These are phyloP conservation scores for Colletotrichum higginsianum DNA, from an alignment of 2,329 filamentous ascomycete species.

Conservation along the genomic window DNA sequence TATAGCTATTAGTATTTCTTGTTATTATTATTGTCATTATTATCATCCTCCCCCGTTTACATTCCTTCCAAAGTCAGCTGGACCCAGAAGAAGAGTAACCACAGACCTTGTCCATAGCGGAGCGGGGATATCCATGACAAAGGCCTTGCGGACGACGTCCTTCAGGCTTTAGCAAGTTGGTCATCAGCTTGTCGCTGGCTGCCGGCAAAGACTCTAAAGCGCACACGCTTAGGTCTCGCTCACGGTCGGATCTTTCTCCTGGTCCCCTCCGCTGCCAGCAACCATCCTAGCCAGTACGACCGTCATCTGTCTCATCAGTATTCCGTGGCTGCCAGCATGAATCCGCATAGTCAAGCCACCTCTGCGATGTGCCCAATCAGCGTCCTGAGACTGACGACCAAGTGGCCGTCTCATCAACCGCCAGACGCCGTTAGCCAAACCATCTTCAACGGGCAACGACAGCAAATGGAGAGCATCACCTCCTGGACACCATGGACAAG, in stretches of 20 bases:
- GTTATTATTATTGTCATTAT: not conserved
- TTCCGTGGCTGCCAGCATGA: slow-evolving; percentile 30
- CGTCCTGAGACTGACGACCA: slow-evolving; percentile 43
- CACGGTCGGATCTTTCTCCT: slow-evolving; percentile 1
- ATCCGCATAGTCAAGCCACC: slow-evolving; percentile 34
- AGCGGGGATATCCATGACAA: slow-evolving; percentile 15
- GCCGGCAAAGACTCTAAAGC: slow-evolving; percentile 17
- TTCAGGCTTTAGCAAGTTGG: not conserved
- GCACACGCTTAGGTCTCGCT: slow-evolving; percentile 17
- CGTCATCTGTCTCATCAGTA: slow-evolving; percentile 1
- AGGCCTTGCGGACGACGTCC: slow-evolving; percentile 8
- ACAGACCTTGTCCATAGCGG: slow-evolving; percentile 36
- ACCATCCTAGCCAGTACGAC: slow-evolving; percentile 2
- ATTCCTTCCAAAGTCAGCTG: not conserved
- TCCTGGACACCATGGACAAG: not conserved
- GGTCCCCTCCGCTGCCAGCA: not conserved
- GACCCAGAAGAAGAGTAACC: not conserved
- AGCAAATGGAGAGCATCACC: slow-evolving; percentile 12
- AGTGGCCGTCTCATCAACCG: slow-evolving; percentile 44
- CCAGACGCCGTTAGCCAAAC: slow-evolving; percentile 38
- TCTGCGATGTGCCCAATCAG: slow-evolving; percentile 38
- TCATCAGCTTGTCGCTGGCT: slow-evolving; percentile 11
- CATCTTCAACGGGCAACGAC: slow-evolving; percentile 34
- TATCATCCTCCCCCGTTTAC: not conserved
- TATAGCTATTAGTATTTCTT: slow-evolving; percentile 1